These are phyloP conservation scores for Yamadazyma dendronema DNA, from an alignment of 1,139 yeast genomes.

Conservation along the genomic window DNA sequence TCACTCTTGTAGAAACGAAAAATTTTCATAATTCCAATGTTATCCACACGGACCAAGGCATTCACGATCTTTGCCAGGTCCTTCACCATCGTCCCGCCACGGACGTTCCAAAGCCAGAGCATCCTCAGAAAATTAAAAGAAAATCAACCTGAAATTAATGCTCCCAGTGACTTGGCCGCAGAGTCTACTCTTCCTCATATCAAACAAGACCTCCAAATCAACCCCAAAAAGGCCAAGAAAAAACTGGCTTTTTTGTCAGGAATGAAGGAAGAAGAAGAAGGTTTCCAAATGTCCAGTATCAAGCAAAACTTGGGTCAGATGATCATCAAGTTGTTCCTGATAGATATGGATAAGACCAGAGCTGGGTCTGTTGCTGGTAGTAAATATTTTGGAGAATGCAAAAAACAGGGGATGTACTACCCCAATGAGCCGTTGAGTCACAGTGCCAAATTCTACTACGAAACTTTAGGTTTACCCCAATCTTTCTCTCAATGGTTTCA, in stretches of 20 bases:
- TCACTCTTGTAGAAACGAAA: neutral
- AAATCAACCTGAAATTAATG: slow-evolving; percentile 11
- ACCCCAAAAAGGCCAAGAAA: slow-evolving; percentile 41
- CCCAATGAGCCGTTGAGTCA: slow-evolving; percentile 66
- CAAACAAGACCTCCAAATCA: slow-evolving; percentile 38
- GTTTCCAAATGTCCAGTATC: slow-evolving; percentile 63
- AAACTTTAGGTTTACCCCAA: slow-evolving; percentile 75
- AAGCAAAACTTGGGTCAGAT: slow-evolving; percentile 71
- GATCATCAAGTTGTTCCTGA: slow-evolving; percentile 60
- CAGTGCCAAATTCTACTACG: slow-evolving; percentile 71
- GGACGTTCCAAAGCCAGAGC: slow-evolving; percentile 13
- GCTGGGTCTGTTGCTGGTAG: slow-evolving; percentile 96
- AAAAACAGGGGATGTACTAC: slow-evolving; percentile 75
- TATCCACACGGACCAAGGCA: neutral
- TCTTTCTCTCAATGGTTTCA: slow-evolving; percentile 96
- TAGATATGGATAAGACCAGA: slow-evolving; percentile 90
- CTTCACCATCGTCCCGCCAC: neutral
- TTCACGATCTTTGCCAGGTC: neutral
- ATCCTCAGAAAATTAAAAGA: slow-evolving; percentile 14
- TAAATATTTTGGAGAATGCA: slow-evolving; percentile 81
- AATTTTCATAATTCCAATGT: neutral
- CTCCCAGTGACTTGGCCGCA: slow-evolving; percentile 47
- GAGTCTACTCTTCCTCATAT: slow-evolving; percentile 50
- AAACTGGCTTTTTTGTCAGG: slow-evolving; percentile 52
- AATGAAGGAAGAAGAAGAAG: slow-evolving; percentile 55